phyloP scores from a whole-genome alignment of 768 basidiomycete genomes.

The Termitomyces sp. region DNA sequence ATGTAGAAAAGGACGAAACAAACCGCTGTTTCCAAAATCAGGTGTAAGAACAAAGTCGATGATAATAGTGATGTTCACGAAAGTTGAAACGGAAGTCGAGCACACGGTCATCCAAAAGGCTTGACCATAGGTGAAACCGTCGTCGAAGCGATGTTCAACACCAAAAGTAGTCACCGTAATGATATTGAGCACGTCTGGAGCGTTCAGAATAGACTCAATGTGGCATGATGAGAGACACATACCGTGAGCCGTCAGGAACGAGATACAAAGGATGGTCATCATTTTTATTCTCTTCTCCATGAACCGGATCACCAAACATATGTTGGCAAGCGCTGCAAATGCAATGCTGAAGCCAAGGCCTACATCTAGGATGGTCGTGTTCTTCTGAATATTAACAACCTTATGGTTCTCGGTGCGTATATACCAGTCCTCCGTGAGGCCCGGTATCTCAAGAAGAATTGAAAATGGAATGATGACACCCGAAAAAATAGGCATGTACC shows the following conservation, averaged over 20 bases:
- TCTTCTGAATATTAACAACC: constrained; percentile 46
- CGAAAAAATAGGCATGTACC: constrained; percentile 63
- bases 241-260: constrained; percentile 73
- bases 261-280: constrained; percentile 64
- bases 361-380: constrained; percentile 57
- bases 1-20: constrained; percentile 15
- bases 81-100: constrained; percentile 63
- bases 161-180: constrained; percentile 59
- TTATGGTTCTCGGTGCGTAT: constrained; percentile 50
- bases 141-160: constrained; percentile 54
- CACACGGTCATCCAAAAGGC: constrained; percentile 79
- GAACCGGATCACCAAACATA: constrained; percentile 67
- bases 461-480: constrained; percentile 72
- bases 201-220: constrained; percentile 5
- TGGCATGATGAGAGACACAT: constrained; percentile 26
- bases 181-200: constrained; percentile 70
- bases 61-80: constrained; percentile 68
- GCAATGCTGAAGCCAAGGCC: constrained; percentile 66
- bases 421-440: constrained; percentile 75
- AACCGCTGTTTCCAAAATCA: constrained; percentile 66
- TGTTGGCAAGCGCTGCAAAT: constrained; percentile 67
- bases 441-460: constrained; percentile 81
- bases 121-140: constrained; percentile 69
- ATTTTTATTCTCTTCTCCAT: constrained; percentile 62
- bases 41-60: constrained; percentile 57